Evolutionary conservation across 495 filamentous ascomycete species (phyloP).

Genomic region (Cladorrhinum samala): DNA sequence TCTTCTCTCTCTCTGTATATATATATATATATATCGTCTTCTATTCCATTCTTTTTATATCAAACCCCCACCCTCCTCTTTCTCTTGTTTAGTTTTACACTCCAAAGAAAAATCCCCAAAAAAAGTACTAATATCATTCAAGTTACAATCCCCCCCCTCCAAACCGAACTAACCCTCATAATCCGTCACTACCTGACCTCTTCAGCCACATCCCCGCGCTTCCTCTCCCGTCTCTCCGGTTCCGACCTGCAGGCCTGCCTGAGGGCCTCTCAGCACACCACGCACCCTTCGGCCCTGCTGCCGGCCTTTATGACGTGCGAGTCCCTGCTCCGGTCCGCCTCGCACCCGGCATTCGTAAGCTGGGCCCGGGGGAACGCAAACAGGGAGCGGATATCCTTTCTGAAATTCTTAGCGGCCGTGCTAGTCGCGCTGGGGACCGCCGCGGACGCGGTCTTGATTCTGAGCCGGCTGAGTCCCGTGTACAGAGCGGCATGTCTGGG

Average conservation of each 20-base stretch:
- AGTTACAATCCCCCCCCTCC: constrained; percentile 68
- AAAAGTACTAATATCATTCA: constrained; percentile 42
- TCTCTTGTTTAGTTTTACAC: neutral
- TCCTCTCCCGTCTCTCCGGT: constrained; percentile 53
- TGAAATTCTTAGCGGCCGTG: constrained; percentile 46
- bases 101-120: neutral
- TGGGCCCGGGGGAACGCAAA: constrained; percentile 65
- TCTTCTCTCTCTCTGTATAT: no score
- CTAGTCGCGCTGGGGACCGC: constrained; percentile 46
- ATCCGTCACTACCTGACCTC: constrained; percentile 60
- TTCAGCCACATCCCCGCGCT: constrained; percentile 50
- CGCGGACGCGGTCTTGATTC: constrained; percentile 49
- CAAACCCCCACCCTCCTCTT: neutral
- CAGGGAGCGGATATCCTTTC: constrained; percentile 50
- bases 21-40: no score
- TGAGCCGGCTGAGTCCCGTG: constrained; percentile 47
- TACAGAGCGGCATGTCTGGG: constrained; percentile 50
- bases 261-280: constrained; percentile 59
- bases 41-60: no score
- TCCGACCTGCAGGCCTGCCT: constrained; percentile 53
- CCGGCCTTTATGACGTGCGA: constrained; percentile 51
- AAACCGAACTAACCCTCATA: constrained; percentile 57
- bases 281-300: constrained; percentile 62
- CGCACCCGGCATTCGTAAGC: constrained; percentile 38
- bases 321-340: constrained; percentile 30